These are phyloP conservation scores for Russula sp. DNA, from an alignment of 768 basidiomycete genomes.

Conservation along the genomic window DNA sequence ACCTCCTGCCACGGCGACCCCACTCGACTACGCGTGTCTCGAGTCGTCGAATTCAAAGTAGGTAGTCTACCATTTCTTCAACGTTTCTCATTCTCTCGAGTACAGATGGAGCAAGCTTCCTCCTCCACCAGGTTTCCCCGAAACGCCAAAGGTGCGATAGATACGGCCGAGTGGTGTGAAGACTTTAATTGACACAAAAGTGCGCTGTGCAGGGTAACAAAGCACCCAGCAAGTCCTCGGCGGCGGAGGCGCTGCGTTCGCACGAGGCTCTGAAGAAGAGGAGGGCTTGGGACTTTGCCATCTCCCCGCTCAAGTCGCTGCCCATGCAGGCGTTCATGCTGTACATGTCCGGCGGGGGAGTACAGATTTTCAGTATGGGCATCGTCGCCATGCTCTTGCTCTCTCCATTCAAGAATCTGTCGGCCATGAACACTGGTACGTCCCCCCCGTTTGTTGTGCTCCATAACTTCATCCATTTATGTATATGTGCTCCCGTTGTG, in stretches of 20 bases:
- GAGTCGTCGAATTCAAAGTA: slow-evolving; percentile 9
- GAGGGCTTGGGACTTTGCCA: slow-evolving; percentile 82
- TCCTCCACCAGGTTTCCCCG: slow-evolving; percentile 13
- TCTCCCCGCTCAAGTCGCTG: slow-evolving; percentile 78
- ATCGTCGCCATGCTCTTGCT: slow-evolving; percentile 91
- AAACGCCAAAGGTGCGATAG: slow-evolving; percentile 8
- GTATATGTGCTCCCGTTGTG: background rate
- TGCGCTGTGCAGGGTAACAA: slow-evolving; percentile 34
- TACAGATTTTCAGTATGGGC: slow-evolving; percentile 96
- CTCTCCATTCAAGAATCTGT: slow-evolving; percentile 77
- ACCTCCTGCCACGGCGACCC: background rate
- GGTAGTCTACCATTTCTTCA: background rate
- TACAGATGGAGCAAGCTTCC: slow-evolving; percentile 8
- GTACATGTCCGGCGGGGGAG: slow-evolving; percentile 95
- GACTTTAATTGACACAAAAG: background rate
- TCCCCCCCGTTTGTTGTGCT: background rate
- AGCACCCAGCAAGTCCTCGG: slow-evolving; percentile 31
- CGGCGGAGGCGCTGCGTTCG: slow-evolving; percentile 36
- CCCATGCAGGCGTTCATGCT: slow-evolving; percentile 99
- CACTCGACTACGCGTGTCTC: slow-evolving; percentile 10
- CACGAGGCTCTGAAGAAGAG: slow-evolving; percentile 66
- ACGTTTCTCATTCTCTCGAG: background rate
- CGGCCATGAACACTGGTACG: slow-evolving; percentile 72
- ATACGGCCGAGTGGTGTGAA: background rate
- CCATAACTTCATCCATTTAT: background rate